Conservation (phyloP, 371 early-diverging fungal species). For the Mortierella sp. region DNA sequence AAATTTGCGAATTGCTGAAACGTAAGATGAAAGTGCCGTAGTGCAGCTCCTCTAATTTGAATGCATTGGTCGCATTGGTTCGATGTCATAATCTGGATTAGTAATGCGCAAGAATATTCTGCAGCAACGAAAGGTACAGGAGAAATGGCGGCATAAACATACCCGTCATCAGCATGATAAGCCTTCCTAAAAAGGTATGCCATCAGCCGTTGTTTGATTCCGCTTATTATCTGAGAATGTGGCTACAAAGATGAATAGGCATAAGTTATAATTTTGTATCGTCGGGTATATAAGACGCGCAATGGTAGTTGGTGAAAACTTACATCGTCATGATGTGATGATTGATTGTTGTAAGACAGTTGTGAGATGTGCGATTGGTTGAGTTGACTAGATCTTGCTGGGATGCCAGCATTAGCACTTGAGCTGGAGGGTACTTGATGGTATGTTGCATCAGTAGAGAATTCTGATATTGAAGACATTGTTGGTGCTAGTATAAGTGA, state of each 20-base stretch:
- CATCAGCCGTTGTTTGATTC: constrained; percentile 74
- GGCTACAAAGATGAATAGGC: constrained; percentile 14
- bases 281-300: not conserved
- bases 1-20: constrained; percentile 66
- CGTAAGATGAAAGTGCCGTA: constrained; percentile 69
- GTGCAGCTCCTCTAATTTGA: constrained; percentile 56
- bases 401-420: constrained; percentile 17
- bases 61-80: not conserved
- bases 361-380: constrained; percentile 21
- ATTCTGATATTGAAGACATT: constrained; percentile 22
- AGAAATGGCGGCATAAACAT: not conserved
- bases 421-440: constrained; percentile 51
- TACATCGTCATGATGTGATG: constrained; percentile 33
- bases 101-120: not conserved
- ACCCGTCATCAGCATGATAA: constrained; percentile 57
- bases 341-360: constrained; percentile 13
- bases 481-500: constrained; percentile 40
- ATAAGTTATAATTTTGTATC: not conserved
- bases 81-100: not conserved
- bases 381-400: constrained; percentile 26
- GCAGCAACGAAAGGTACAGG: not conserved
- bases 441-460: constrained; percentile 41
- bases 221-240: constrained; percentile 58
- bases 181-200: constrained; percentile 67
- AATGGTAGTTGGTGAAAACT: not conserved